Conservation (phyloP, 345 rosid genomes). For the Clausena lansium region DNA sequence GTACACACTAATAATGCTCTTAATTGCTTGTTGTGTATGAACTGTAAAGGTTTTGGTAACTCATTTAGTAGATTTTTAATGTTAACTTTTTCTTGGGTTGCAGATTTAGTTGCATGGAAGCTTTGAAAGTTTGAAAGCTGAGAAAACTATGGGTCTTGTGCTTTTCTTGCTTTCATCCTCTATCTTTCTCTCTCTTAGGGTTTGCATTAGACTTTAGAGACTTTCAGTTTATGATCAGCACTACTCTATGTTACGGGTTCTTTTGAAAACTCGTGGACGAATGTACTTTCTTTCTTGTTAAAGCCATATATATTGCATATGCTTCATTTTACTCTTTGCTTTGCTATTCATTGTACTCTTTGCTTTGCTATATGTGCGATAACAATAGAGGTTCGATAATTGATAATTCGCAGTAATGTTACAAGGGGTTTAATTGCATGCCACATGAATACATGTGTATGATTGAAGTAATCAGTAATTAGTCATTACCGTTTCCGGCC, state of each 20-base stretch:
- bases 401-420: not conserved
- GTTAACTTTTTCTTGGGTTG: slow-evolving; percentile 4
- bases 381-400: not conserved
- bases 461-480: not conserved
- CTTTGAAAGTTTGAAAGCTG: slow-evolving; percentile 2
- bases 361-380: not conserved
- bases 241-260: not conserved
- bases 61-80: not conserved
- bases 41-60: not conserved
- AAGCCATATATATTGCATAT: slow-evolving; percentile 14
- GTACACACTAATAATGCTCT: not conserved
- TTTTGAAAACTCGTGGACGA: slow-evolving; percentile 10
- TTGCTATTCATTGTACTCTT: not conserved
- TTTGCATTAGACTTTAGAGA: not conserved
- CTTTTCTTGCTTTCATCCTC: slow-evolving; percentile 3
- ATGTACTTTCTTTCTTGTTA: not conserved
- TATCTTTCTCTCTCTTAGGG: slow-evolving; percentile 11
- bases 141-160: not conserved
- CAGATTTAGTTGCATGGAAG: slow-evolving; percentile 24
- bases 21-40: not conserved
- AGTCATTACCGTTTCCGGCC: not conserved
- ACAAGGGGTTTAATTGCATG: not conserved
- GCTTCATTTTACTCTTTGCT: not conserved
- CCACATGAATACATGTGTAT: not conserved
- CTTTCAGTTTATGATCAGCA: not conserved